Base-by-base conservation (phyloP, 768 basidiomycete genomes). In the Tulasnella sp. region DNA sequence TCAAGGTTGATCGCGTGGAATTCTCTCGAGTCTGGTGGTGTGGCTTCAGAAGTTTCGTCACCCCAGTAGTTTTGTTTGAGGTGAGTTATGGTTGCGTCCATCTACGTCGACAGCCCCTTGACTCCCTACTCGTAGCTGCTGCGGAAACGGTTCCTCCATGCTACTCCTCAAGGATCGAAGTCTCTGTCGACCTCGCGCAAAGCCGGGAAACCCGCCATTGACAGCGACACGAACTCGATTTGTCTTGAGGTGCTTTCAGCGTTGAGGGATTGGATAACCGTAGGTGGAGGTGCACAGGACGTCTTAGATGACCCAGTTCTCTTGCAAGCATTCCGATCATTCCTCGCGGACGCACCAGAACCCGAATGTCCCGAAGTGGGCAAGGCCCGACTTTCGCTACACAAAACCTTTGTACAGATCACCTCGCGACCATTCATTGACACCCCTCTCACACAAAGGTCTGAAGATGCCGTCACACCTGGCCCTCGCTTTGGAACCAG, bases 11-110 rank as follows among this genome's bases (percentile, higher is more conserved):
- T 71, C 78, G 81, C 47, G 73, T 67, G 1, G 88, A 90, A 67
- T 91, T 87, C 71, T 76, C 82, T 1, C 76, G 75, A 45, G 79
- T 88, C 2, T 92, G 88, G 87, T 92, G 88, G 87, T 83, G 78
- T 62, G 80, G 81, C 19, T 92, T 87, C 68, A 77, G 89, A 43
- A 88, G 85, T 65, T 88, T 91, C 64, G 80, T 91, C 8, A 83
- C 85, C 0, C 88, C 89, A 0, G 69, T 85, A 7, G 85, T 85
- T 1, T 86, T 92, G 66, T 90, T 92, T 68, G 88, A 91, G 82
- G 89, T 88, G 66, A 50, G 78, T 66, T 9, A n/a, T 32, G 17
- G 34, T 38, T 44, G 11, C 32, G 2, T 42, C n/a, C 34, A 43
- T 17, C 26, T 51, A 54, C 23, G 21, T 8, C n/a, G 11, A 4